Evolutionary conservation across 1,284 basidiomycete genomes (phyloP), one percentile per base, ranked within the genome.

Genomic region (Apiotrichum veenhuisii): DNA sequence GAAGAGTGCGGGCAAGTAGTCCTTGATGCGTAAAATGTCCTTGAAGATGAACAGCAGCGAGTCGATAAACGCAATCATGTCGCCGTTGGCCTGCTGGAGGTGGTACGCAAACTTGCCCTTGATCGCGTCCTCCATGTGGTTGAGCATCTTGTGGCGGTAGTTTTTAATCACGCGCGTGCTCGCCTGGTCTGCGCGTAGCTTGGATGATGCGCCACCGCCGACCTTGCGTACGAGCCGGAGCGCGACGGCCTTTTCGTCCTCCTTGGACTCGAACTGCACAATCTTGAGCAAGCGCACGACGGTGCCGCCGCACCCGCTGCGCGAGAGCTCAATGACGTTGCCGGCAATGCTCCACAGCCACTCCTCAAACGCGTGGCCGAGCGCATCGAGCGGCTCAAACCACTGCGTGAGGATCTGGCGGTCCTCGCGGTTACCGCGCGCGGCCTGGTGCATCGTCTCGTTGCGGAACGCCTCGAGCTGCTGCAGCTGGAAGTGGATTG

Each of bases 101-200:
- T 85, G 85, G 23, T 82, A 81, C 9, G 87, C 82, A 66, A 96
- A 91, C 55, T 85, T 84, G 41, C 80, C 80, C 61, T 85, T 84
- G 62, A 95, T 89, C 2, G 89, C 87, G 18, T 87, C 84, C 2
- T 84, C 81, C 72, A 98, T 88, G 27, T 84, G 83, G 68, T 90
- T 89, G 60, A 87, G 83, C 61, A 97, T 84, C 74, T 94, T 97
- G 60, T 89, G 87, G 14, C 93, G 86, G 76, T 98, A 98, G 74
- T 97, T 90, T 78, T 98, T 98, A 77, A 98, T 88, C 41, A 91
- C 82, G 52, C 95, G 87, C 9, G 93, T 91, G 65, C 95, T 89
- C 45, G 93, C 94, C 75, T 91, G 88, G 82, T 92, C 85, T 12
- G 89, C 91, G 72, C 85, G 89, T 79, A 92, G 93, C 74, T 90